Base-by-base conservation (phyloP, 164 flowering plant species). In the Magnolia officinalis region DNA sequence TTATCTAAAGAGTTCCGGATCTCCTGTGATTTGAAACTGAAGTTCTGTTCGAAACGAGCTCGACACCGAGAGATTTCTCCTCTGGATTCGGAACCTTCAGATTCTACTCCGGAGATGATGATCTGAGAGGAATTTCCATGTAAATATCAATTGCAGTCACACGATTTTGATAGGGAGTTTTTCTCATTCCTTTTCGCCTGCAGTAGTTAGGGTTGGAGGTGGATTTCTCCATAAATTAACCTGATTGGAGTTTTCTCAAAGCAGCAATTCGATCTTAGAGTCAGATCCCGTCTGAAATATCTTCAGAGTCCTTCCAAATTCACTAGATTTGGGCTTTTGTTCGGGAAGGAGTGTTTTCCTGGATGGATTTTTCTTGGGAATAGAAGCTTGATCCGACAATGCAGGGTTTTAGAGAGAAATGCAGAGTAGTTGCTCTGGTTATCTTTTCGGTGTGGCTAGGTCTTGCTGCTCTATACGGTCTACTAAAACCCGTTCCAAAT, bases 401-500 rank as follows among this genome's bases (percentile, higher is more conserved):
- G 94, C 77, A 71, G 83, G 90, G 88, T 8, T 75, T 86, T 4
- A 86, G 76, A 78, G 82, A 85, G n/a, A 92, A 86, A 67, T 78
- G 83, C 71, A 81, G 89, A 79, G 78, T 87, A 7, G 88, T 83
- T 11, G 11, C 67, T 11, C 65, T 91, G 67, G 84, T 93, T 14
- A 16, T 83, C 13, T 0, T 87, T 11, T 63, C 85, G 14, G 19
- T 88, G 50, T 85, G 89, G 83, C 77, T 90, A 65, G 85, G 85
- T 19, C 68, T 92, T 21, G 85, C 85, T 13, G 92, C 90, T 52
- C 45, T 92, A 13, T 91, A 85, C 71, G 88, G 86, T 16, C 78
- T 96, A 80, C 50, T 91, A 50, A 91, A 82, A 72, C 97, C 98
- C 5, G 78, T 89, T 63, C 81, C 90, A 0, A 92, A 91, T 84